Conservation (phyloP, 805 yeast species). For the Kuraishia floccosa region DNA sequence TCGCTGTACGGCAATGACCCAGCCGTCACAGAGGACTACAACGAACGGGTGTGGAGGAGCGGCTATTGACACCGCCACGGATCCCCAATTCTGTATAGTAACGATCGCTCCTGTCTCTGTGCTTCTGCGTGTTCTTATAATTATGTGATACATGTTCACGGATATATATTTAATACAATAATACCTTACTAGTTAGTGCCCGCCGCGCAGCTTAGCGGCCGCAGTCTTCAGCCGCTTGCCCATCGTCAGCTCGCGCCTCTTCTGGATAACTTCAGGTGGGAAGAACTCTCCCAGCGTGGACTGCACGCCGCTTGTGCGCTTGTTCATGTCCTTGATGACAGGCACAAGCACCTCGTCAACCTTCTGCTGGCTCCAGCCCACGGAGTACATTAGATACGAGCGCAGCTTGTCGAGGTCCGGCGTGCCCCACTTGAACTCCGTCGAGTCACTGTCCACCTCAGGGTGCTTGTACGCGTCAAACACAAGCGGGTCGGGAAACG, state of each 20-base stretch:
- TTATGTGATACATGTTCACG: no score
- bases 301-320: slow-evolving; percentile 42
- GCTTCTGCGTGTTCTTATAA: no score
- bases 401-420: slow-evolving; percentile 79
- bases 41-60: slow-evolving; percentile 24
- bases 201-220: slow-evolving; percentile 29
- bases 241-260: slow-evolving; percentile 31
- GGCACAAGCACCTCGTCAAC: slow-evolving; percentile 84
- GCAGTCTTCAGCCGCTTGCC: slow-evolving; percentile 58
- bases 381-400: slow-evolving; percentile 50
- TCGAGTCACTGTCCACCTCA: slow-evolving; percentile 72
- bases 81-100: no score
- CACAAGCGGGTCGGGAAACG: slow-evolving; percentile 64
- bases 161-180: no score
- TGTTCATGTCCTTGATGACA: slow-evolving; percentile 67
- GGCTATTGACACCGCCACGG: slow-evolving; percentile 1
- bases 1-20: slow-evolving; percentile 55
- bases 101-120: no score
- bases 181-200: no score
- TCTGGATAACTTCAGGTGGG: slow-evolving; percentile 42
- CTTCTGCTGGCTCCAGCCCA: slow-evolving; percentile 71
- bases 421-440: slow-evolving; percentile 79
- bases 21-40: slow-evolving; percentile 49
- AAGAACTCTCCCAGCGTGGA: slow-evolving; percentile 56
- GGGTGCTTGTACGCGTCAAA: slow-evolving; percentile 69